Evolutionary conservation across 164 flowering plant genomes (phyloP).

Genomic region (Tinospora cordifolia): DNA sequence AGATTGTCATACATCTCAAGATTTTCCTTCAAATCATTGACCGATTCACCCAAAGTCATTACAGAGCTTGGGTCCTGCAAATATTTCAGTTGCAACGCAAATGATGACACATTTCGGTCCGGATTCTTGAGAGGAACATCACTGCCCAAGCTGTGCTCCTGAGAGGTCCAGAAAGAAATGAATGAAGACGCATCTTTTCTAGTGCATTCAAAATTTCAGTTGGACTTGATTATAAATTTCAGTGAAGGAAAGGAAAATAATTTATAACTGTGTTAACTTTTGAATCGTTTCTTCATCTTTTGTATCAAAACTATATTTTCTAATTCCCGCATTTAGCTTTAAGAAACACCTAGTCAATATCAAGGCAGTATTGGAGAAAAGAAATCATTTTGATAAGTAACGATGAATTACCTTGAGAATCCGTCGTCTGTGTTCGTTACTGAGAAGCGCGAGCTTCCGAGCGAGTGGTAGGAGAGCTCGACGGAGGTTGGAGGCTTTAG

Average conservation of each 20-base stretch:
- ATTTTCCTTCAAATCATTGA: background rate
- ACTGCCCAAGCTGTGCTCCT: conserved; percentile 82
- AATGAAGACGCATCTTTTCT: background rate
- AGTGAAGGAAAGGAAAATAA: no score
- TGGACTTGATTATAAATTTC: no score
- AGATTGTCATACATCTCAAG: background rate
- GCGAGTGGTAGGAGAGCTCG: conserved; percentile 56
- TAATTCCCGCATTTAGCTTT: no score
- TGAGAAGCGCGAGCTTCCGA: conserved; percentile 62
- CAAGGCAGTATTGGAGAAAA: no score
- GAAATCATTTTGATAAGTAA: background rate
- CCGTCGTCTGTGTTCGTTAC: conserved; percentile 38
- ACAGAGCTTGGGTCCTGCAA: conserved; percentile 20
- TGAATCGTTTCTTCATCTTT: no score
- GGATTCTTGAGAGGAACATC: conserved; percentile 79
- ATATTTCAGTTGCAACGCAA: conserved; percentile 74
- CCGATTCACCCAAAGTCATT: conserved; percentile 1
- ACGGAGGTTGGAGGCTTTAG: conserved; percentile 44
- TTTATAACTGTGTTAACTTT: no score
- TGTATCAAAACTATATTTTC: no score
- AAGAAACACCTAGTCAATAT: no score
- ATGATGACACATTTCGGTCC: conserved; percentile 69
- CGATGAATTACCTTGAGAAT: conserved; percentile 49
- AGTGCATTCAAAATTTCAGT: no score
- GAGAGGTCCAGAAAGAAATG: conserved; percentile 13